phyloP scores from a whole-genome alignment of 2,329 filamentous ascomycete species.

The Colletotrichum falcatum region DNA sequence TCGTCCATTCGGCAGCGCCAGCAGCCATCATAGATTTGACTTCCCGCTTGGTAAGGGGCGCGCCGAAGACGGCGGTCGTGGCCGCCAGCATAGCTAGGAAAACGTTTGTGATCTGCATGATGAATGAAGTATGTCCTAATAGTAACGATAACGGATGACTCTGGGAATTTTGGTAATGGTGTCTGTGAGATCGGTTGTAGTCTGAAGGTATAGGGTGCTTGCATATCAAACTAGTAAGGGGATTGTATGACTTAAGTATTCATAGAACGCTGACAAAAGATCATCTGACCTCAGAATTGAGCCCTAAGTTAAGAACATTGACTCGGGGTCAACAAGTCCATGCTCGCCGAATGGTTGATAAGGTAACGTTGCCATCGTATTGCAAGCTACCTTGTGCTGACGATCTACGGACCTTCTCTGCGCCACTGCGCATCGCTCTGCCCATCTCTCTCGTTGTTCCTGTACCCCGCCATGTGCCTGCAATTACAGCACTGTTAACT shows the following conservation, averaged over 20 bases:
- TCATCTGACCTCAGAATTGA: not conserved
- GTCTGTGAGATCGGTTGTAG: not conserved
- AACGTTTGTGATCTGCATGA: conserved; percentile 58
- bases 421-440: conserved; percentile 13
- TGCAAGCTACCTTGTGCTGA: not conserved
- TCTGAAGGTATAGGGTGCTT: not conserved
- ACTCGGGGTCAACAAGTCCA: not conserved
- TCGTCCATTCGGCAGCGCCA: conserved; percentile 55
- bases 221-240: not conserved
- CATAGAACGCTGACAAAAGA: not conserved
- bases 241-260: conserved; percentile 21
- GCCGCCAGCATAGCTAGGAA: conserved; percentile 53
- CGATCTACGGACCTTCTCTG: conserved; percentile 17
- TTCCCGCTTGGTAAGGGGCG: conserved; percentile 27
- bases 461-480: not conserved
- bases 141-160: not conserved
- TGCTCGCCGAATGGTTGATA: not conserved
- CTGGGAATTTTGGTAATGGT: not conserved
- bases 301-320: not conserved
- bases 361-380: conserved; percentile 33
- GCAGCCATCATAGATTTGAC: conserved; percentile 55
- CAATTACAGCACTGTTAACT: conserved; percentile 11
- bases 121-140: conserved; percentile 44
- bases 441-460: conserved; percentile 11
- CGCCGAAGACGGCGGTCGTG: conserved; percentile 41